Conservation (phyloP, 1,284 basidiomycete species). For the Ustilago hordei region DNA sequence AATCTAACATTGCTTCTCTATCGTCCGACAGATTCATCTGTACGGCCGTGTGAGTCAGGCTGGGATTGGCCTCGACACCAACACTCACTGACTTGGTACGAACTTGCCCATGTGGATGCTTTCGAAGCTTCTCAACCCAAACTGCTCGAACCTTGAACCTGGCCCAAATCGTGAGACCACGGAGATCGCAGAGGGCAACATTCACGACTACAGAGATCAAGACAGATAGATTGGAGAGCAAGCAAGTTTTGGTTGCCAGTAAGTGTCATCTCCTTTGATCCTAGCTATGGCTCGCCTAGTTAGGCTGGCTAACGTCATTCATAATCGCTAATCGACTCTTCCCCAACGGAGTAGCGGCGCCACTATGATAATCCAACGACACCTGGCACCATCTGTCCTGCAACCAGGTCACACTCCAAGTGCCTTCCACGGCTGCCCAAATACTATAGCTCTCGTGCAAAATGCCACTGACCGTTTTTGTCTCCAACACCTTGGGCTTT, state of each 20-base stretch:
- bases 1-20: too few species aligned
- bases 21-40: too few species aligned
- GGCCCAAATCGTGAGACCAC: neutral
- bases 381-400: conserved; percentile 80
- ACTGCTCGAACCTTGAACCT: neutral
- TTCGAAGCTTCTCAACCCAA: neutral
- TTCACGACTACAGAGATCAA: neutral
- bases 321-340: conserved; percentile 43
- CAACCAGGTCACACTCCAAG: conserved; percentile 89
- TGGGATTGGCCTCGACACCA: neutral
- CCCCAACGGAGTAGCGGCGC: conserved; percentile 49
- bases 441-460: conserved; percentile 83
- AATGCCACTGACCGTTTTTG: conserved; percentile 76
- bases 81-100: neutral
- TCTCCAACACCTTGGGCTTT: conserved; percentile 63
- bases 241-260: too few species aligned
- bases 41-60: too few species aligned
- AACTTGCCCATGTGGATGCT: neutral
- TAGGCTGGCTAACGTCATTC: conserved; percentile 18
- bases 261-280: neutral
- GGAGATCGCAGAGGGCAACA: neutral
- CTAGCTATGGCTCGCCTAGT: neutral
- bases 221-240: too few species aligned
- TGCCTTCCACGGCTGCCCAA: conserved; percentile 85
- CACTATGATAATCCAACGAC: conserved; percentile 56